Percentiles rank a stretch among this genome's conserved stretches.
Conservation (phyloP, 75 land plant genomes). For the Cunninghamia lanceolata region DNA sequence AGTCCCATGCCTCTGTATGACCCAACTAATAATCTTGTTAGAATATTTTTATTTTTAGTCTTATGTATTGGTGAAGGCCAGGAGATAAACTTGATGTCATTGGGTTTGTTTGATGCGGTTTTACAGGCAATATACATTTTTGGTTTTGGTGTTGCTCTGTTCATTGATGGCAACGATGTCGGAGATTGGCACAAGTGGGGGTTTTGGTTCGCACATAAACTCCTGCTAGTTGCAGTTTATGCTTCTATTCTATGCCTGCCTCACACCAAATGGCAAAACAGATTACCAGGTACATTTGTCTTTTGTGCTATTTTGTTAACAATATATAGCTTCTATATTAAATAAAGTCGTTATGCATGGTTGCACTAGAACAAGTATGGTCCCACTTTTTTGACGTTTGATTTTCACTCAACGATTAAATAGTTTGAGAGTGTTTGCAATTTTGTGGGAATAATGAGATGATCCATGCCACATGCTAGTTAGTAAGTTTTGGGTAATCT, state of each 20-base stretch:
- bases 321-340: background rate
- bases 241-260: constrained; percentile 63
- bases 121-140: constrained; percentile 75
- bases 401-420: background rate
- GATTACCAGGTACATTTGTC: constrained; percentile 54
- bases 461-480: background rate
- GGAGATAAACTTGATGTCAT: background rate
- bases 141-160: constrained; percentile 76
- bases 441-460: background rate
- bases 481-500: background rate
- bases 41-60: background rate
- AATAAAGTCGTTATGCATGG: background rate
- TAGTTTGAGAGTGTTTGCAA: background rate
- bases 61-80: background rate
- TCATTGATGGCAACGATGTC: constrained; percentile 43
- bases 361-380: background rate
- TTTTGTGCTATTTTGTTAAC: background rate
- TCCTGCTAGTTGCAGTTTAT: constrained; percentile 66
- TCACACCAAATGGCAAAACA: constrained; percentile 87
- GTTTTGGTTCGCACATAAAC: constrained; percentile 75
- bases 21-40: background rate
- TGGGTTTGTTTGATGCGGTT: background rate
- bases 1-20: background rate
- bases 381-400: background rate
- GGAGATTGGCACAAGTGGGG: constrained; percentile 64